phyloP scores from a whole-genome alignment of 2,329 filamentous ascomycete species.

The Fusarium setosum region DNA sequence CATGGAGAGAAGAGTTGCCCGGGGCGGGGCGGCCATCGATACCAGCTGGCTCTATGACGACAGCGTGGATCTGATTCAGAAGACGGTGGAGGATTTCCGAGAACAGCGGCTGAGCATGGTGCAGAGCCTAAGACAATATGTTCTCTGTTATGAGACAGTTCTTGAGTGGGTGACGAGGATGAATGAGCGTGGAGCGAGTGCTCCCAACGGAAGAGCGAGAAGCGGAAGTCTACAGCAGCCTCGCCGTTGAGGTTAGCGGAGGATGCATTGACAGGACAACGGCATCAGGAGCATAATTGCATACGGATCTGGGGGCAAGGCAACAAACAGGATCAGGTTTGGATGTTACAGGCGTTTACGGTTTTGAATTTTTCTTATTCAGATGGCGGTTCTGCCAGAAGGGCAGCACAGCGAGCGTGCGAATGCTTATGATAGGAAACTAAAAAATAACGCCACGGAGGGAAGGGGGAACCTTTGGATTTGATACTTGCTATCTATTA shows the following conservation, averaged over 20 bases:
- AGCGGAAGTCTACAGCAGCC: conserved; percentile 48
- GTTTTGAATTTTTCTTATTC: conserved; percentile 19
- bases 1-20: conserved; percentile 19
- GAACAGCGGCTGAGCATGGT: conserved; percentile 95
- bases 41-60: conserved; percentile 77
- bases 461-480: neutral
- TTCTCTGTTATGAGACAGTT: conserved; percentile 95
- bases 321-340: conserved; percentile 18
- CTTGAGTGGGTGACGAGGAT: conserved; percentile 81
- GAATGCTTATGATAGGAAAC: conserved; percentile 32
- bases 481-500: conserved; percentile 16
- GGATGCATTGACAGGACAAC: conserved; percentile 23
- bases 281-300: conserved; percentile 33
- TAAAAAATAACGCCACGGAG: conserved; percentile 21
- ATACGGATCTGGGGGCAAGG: conserved; percentile 27
- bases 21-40: conserved; percentile 49
- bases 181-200: conserved; percentile 49
- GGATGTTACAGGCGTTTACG: conserved; percentile 32
- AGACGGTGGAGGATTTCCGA: conserved; percentile 91
- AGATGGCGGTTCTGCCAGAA: conserved; percentile 3
- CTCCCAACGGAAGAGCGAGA: conserved; percentile 37
- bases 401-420: conserved; percentile 25
- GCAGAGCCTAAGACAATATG: conserved; percentile 91
- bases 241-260: conserved; percentile 21
- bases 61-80: conserved; percentile 81